Evolutionary conservation across 768 basidiomycete genomes (phyloP), one percentile per base, ranked within the genome.

Genomic region (Suillus subalutaceus): DNA sequence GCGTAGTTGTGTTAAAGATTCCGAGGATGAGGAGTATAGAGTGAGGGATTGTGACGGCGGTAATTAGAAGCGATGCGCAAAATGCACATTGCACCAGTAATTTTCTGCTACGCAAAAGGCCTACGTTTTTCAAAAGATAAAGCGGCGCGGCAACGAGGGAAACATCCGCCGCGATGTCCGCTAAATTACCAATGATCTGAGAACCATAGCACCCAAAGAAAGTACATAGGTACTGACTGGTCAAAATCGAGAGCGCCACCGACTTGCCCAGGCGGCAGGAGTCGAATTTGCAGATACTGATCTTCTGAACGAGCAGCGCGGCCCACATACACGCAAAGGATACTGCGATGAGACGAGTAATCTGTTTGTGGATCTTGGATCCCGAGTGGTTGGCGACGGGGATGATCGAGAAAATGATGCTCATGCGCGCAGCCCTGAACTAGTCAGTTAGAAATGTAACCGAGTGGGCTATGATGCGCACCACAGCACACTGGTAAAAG

Each of bases 261-360:
- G 66, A 23, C 9, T 6, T 12, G 0, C 44, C 41, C 15, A 70
- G 6, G 2, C 3, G 0, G 50, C 76, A 76, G 0, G 18, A 4
- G 7, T 63, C 0, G 1, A 35, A 6, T 41, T 62, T 0, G 23
- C 73, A 74, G 4, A 71, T 48, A 2, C 13, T 15, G 18, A 70
- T 57, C 16, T 43, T 70, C 59, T 76, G 74, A 13, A 7, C 52
- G 0, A 76, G 13, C 62, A 68, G 12, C 0, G 61, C 74, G 23
- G 37, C 55, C 72, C 74, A 76, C 76, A 76, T 76, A 59, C 66
- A 9, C 20, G 65, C 0, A 37, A 77, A 75, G 1, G 67, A 66
- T 40, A 23, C 44, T 50, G 69, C 68, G 13, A 70, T 38, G 15
- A 66, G 8, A 56, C 16, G 59, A 0, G 59, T 41, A 35, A 69